Base-by-base conservation (phyloP, 495 filamentous ascomycete species). In the Pyronema omphalodes region DNA sequence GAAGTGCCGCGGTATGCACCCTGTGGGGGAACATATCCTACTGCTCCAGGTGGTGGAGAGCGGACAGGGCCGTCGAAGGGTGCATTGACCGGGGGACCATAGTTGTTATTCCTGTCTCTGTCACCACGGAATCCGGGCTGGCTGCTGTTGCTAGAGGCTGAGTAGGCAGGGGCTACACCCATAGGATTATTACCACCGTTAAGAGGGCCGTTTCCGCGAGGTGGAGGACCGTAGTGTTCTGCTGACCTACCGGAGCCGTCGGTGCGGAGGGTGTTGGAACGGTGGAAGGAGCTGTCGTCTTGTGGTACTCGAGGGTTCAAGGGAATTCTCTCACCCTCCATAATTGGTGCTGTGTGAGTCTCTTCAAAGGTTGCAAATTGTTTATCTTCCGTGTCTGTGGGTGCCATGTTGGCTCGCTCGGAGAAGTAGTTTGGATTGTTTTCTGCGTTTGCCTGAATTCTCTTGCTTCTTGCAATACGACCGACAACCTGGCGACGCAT, bases 401-500 rank as follows among this genome's bases (percentile, higher is more conserved):
- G 66, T 0, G 70, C 68, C 0, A 75, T 58, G 15, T 73, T 67
- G 7, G 74, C 18, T 8, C 37, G 55, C 11, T 44, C n/a, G n/a
- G 43, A 18, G 36, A 48, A 55, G 70, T 37, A 72, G 76, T 59
- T 86, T 77, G 48, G 83, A 65, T 84, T 96, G 87, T 94, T 94
- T 61, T 94, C 86, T 2, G 87, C 79, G 65, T 94, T 94, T 60
- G 91, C 84, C 1, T 81, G 84, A 62, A 98, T 94, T 23, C 88
- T 77, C 71, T 80, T 86, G 73, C 88, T 87, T 55, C 88, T 73
- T 9, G 89, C 88, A 70, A 94, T 94, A 50, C 88, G 78, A 63
- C 83, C 83, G 51, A 96, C 88, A 9, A 98, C 72, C 1, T 89
- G 94, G 44, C 91, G 80, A 55, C 91, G 83, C 88, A 96, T 96